Percentiles rank a stretch among this genome's conserved stretches.
These are phyloP conservation scores for Leishmania lainsoni DNA, from an alignment of 208 protist genomes.

Conservation along the genomic window DNA sequence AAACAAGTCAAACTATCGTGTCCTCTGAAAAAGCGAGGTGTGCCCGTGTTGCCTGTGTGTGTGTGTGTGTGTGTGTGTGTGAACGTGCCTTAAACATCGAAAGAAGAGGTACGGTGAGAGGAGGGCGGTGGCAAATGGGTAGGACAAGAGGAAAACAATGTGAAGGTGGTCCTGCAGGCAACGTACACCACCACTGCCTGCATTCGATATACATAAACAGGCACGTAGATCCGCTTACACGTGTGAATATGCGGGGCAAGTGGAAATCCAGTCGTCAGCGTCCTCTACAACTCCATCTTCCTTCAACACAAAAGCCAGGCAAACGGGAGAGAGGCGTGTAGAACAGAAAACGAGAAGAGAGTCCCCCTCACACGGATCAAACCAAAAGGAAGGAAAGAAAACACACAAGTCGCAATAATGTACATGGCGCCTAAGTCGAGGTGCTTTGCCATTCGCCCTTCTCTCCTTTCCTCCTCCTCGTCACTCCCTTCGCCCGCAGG, in stretches of 20 bases:
- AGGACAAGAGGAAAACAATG: background rate
- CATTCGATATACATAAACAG: background rate
- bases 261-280: no score
- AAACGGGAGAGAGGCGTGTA: background rate
- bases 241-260: background rate
- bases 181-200: background rate
- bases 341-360: background rate
- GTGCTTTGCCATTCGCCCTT: background rate
- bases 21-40: background rate
- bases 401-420: background rate
- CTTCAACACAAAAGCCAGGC: background rate
- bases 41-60: no score
- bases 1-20: background rate
- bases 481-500: background rate
- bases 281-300: background rate
- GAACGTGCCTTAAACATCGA: background rate
- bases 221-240: background rate
- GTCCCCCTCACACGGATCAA: background rate
- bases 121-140: background rate
- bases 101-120: background rate
- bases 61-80: conserved; percentile 5
- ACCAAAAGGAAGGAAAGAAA: background rate
- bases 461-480: background rate
- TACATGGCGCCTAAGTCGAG: background rate
- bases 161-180: background rate